phyloP scores from a whole-genome alignment of 2,329 filamentous ascomycete genomes.

The Ophiosphaerella korrae region DNA sequence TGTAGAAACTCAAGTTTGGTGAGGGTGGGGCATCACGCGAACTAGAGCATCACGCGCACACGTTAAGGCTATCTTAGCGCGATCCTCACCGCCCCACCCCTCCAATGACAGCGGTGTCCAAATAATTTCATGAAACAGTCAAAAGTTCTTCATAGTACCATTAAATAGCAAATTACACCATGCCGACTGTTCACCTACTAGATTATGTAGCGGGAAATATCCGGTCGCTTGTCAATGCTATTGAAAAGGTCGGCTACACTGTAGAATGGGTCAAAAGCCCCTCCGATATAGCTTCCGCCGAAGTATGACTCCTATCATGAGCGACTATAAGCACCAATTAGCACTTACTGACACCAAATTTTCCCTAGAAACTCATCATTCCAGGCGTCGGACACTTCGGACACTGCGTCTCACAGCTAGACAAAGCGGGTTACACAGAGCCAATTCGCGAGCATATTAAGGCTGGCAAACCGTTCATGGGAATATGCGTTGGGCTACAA shows the following conservation, averaged over 20 bases:
- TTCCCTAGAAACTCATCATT: slow-evolving; percentile 80
- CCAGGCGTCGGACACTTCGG: slow-evolving; percentile 98
- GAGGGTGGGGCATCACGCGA: no score
- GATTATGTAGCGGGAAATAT: slow-evolving; percentile 97
- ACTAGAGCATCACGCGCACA: no score
- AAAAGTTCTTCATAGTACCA: no score
- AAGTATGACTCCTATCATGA: slow-evolving; percentile 60
- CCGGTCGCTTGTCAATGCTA: slow-evolving; percentile 93
- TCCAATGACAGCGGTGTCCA: no score
- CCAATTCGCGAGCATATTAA: slow-evolving; percentile 83
- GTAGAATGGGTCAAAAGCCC: slow-evolving; percentile 91
- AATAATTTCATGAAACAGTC: no score
- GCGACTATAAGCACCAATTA: slow-evolving; percentile 28
- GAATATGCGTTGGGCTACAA: slow-evolving; percentile 93
- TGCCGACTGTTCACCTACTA: slow-evolving; percentile 79
- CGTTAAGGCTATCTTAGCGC: no score
- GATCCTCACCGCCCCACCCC: no score
- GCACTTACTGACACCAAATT: slow-evolving; percentile 41
- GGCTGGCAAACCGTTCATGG: slow-evolving; percentile 96
- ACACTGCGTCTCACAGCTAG: slow-evolving; percentile 87
- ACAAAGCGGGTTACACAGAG: slow-evolving; percentile 79
- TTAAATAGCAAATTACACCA: slow-evolving; percentile 45
- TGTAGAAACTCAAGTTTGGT: no score
- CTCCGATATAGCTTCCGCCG: slow-evolving; percentile 80
- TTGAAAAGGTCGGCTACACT: slow-evolving; percentile 91